phyloP scores from a whole-genome alignment of 1,284 basidiomycete species.

The Garcileccinum viscosum region DNA sequence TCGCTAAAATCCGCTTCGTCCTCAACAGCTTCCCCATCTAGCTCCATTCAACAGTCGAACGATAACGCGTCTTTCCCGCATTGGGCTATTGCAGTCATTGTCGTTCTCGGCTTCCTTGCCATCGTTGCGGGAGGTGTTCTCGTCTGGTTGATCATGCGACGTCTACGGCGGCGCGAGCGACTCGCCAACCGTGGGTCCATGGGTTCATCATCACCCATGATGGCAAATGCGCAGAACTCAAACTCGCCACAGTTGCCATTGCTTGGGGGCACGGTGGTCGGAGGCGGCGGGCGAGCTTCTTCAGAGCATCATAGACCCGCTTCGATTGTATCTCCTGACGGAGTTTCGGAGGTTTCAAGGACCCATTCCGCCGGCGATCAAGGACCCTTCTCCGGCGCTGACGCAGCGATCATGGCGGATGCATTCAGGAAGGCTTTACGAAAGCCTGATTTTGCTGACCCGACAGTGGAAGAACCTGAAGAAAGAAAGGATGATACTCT shows the following conservation, averaged over 20 bases:
- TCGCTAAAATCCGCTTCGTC: constrained; percentile 38
- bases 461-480: constrained; percentile 69
- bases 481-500: constrained; percentile 53
- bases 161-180: constrained; percentile 58
- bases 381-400: constrained; percentile 77
- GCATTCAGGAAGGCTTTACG: constrained; percentile 83
- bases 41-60: constrained; percentile 53
- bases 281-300: constrained; percentile 37
- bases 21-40: constrained; percentile 37
- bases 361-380: constrained; percentile 61
- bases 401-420: constrained; percentile 88
- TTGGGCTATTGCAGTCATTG: constrained; percentile 90
- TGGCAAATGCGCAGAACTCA: constrained; percentile 57
- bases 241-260: constrained; percentile 59
- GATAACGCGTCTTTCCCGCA: constrained; percentile 63
- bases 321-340: constrained; percentile 63
- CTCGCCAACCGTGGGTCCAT: constrained; percentile 73
- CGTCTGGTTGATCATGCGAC: constrained; percentile 72
- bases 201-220: constrained; percentile 82
- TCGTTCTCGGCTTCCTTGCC: constrained; percentile 80
- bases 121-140: constrained; percentile 71
- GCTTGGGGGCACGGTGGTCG: constrained; percentile 45
- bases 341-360: constrained; percentile 71
- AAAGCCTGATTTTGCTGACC: constrained; percentile 79
- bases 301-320: constrained; percentile 44